phyloP scores from a whole-genome alignment of 2,329 filamentous ascomycete species.

The Coniochaeta sp. region DNA sequence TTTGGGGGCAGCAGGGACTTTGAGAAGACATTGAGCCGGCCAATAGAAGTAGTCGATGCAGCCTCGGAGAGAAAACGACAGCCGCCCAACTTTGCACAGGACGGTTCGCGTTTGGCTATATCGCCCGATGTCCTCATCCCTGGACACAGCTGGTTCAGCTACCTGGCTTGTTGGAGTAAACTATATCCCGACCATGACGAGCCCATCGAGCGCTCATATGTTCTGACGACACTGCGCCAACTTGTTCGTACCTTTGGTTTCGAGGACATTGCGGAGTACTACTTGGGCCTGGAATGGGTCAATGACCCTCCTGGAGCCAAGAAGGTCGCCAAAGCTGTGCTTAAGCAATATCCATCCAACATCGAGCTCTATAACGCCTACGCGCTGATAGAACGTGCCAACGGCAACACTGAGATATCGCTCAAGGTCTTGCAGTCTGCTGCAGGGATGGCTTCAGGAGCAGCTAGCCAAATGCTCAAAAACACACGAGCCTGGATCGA shows the following conservation, averaged over 20 bases:
- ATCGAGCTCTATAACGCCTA: conserved; percentile 72
- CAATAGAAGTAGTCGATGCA: neutral
- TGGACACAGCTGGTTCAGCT: conserved; percentile 35
- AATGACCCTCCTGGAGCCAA: conserved; percentile 49
- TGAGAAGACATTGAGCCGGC: conserved; percentile 9
- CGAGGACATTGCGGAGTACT: conserved; percentile 58
- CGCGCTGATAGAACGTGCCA: conserved; percentile 60
- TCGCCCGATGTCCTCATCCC: conserved; percentile 50
- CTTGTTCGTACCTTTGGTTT: conserved; percentile 40
- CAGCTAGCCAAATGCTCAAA: conserved; percentile 47
- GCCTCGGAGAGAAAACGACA: conserved; percentile 9
- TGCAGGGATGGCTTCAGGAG: conserved; percentile 29
- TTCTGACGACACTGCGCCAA: conserved; percentile 48
- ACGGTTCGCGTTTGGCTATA: conserved; percentile 20
- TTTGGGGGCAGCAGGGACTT: conserved; percentile 25
- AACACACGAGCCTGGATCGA: conserved; percentile 62
- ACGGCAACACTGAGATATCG: conserved; percentile 50
- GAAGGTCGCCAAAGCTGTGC: conserved; percentile 64
- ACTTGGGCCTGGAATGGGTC: conserved; percentile 58
- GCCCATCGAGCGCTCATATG: conserved; percentile 35
- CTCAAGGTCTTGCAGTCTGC: conserved; percentile 61
- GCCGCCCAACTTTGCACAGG: conserved; percentile 21
- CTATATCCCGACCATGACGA: conserved; percentile 15
- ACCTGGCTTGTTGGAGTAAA: conserved; percentile 21
- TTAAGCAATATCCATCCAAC: conserved; percentile 62